phyloP scores from a whole-genome alignment of 441 rosid genomes.

The Syzygium malaccense region DNA sequence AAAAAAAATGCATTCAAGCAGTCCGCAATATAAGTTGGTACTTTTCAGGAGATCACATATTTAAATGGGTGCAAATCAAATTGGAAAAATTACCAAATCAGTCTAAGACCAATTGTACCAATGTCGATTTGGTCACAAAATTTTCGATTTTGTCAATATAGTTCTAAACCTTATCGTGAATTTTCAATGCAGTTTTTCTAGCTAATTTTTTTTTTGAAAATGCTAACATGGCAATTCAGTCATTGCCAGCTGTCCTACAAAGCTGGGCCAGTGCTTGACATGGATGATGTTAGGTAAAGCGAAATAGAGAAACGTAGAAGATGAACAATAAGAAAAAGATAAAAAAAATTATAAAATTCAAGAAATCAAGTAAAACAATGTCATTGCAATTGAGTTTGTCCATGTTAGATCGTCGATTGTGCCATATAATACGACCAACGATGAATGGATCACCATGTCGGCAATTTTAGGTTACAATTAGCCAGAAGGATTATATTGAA shows the following conservation, averaged over 20 bases:
- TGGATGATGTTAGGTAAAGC: not conserved
- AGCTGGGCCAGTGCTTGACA: not conserved
- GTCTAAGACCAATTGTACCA: accelerated
- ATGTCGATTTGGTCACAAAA: not conserved
- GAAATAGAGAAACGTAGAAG: not conserved
- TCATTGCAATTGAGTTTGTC: not conserved
- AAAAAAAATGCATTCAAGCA: not conserved
- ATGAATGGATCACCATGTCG: not conserved
- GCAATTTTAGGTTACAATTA: not conserved
- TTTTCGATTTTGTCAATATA: not conserved
- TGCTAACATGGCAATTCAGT: not conserved
- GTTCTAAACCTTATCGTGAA: not conserved
- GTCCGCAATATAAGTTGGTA: not conserved
- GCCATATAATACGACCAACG: accelerated
- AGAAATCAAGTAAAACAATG: not conserved
- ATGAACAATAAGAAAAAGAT: not conserved
- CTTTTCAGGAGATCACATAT: not conserved
- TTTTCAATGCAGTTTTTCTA: not conserved
- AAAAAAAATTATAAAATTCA: not conserved
- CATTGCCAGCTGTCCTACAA: accelerated
- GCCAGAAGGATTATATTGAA: not conserved
- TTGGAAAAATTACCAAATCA: not conserved
- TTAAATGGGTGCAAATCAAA: not conserved
- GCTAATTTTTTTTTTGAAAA: not conserved
- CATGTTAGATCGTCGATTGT: accelerated